Evolutionary conservation across 2,329 filamentous ascomycete genomes (phyloP), one percentile per base, ranked within the genome.

Genomic region (Calonectria fujianensis): DNA sequence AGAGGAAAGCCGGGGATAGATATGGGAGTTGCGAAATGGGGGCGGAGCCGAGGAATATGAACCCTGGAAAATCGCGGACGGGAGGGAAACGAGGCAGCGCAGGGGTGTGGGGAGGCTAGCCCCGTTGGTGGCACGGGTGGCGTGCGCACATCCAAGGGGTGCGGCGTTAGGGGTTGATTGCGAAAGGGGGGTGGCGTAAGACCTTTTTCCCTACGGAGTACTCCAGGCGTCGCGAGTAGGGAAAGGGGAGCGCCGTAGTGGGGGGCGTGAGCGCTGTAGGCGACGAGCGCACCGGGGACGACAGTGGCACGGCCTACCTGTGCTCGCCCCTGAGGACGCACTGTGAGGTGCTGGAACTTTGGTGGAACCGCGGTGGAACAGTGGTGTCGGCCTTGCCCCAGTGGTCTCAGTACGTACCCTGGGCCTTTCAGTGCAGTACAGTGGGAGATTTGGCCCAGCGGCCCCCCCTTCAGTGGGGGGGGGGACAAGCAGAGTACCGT

Each of bases 31-130:
- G 66, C 59, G 66, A 69, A 45, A 74, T 59, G 67, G 69, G 69
- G 64, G 73, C 69, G 73, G 69, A 69, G 57, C 64, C 69, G 65
- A 67, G 72, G 37, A 73, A 68, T 72, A 68, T 61, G 65, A 67
- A 72, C 61, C 70, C 64, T 74, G 59, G 66, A 65, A 73, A 66
- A 65, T 51, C 69, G 69, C 69, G 69, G 69, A 70, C 69, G 69
- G 69, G 69, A 70, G 72, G 72, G 72, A 69, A 66, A 74, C 67
- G 61, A 74, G 72, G 67, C 72, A 74, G 72, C 39, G 59, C 69
- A 64, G 48, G 48, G 24, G 69, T 65, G 69, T 70, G 59, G 57
- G 27, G 18, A 61, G 39, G 69, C 63, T 61, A 61, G 24, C 41
- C 41, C 20, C 31, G 45, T 35, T 61, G 41, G 54, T 61, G 68